Conservation (phyloP, 345 rosid species). For the Eucalyptus curtisii region DNA sequence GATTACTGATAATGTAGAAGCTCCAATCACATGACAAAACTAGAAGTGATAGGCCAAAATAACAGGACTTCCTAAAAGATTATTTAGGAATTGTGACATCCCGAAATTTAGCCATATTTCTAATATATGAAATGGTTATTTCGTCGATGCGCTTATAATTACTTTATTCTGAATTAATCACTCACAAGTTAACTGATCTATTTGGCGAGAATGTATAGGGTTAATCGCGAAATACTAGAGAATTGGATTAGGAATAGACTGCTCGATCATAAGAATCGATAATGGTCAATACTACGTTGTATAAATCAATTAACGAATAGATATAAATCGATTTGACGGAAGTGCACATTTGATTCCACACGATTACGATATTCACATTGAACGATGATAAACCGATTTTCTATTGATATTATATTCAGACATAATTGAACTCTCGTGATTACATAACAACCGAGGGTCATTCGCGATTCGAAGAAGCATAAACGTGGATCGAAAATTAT, state of each 20-base stretch:
- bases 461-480: fast-evolving
- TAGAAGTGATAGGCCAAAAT: background rate
- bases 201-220: fast-evolving
- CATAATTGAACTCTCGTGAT: fast-evolving
- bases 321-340: fast-evolving
- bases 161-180: too few relatives aligned
- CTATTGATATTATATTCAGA: too few relatives aligned
- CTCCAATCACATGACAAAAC: background rate
- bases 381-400: fast-evolving
- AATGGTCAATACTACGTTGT: fast-evolving
- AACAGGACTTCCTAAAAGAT: too few relatives aligned
- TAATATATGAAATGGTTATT: too few relatives aligned
- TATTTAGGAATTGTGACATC: too few relatives aligned
- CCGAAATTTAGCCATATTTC: fast-evolving
- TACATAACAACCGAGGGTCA: fast-evolving
- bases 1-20: background rate
- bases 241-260: too few relatives aligned
- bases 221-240: fast-evolving
- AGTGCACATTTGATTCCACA: fast-evolving
- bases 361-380: fast-evolving
- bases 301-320: fast-evolving
- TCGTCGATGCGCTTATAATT: fast-evolving
- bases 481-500: too few relatives aligned
- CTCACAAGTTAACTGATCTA: too few relatives aligned
- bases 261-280: fast-evolving